Evolutionary conservation across 2,329 filamentous ascomycete genomes (phyloP), one percentile per base, ranked within the genome.

Genomic region (Fusarium continuum): DNA sequence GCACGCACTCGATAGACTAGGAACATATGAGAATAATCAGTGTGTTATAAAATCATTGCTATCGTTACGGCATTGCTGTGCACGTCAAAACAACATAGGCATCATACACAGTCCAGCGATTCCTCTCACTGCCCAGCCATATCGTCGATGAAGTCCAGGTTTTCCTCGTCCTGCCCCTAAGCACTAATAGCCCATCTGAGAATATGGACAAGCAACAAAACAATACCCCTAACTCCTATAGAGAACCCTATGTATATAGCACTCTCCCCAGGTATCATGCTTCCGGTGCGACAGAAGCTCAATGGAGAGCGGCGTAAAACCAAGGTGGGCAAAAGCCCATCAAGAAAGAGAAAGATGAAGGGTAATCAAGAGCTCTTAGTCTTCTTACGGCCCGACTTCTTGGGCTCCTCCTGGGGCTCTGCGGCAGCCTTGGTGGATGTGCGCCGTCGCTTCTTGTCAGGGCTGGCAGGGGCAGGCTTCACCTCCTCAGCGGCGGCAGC

Each of bases 401-500:
- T 85, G 61, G 83, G 82, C 73, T 88, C 85, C 72, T 86, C 84
- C 65, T 54, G 82, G 77, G 55, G 77, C 73, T 85, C 83, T 23
- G 77, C 83, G 26, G 78, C 77, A 34, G 78, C 82, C 80, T 88
- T 88, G 68, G 75, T 76, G 5, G 83, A 85, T 9, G 79, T 77
- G 56, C 86, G 78, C 76, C 87, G 83, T 67, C 85, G 81, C 84
- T 88, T 89, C 81, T 86, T 86, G 64, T 85, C 85, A 25, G 85
- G 85, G 73, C 83, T 86, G 52, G 80, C 80, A 22, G 82, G 80
- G 22, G 77, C 74, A 25, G 70, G 68, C 74, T 79, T 79, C 47
- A 72, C 79, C 76, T 71, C 76, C 65, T 69, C 80, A 50, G 73
- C 73, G 25, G 70, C 68, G 31, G 73, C 79, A 35, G 74, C 80